phyloP scores from a whole-genome alignment of 306 rosid species.

The Trifolium subterraneum region DNA sequence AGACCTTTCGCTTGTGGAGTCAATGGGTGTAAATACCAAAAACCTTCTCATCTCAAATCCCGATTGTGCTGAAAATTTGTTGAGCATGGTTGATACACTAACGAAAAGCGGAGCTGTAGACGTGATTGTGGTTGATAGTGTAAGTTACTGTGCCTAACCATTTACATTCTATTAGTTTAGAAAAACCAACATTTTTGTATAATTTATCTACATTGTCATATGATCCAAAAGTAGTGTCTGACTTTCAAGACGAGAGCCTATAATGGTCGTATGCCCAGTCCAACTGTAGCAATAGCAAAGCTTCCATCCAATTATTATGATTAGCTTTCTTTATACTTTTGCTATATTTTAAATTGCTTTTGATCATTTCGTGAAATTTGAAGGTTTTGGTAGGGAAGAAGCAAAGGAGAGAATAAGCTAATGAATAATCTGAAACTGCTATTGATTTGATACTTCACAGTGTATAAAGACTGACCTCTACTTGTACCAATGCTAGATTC shows the following conservation, averaged over 20 bases:
- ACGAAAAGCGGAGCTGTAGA: slow-evolving; percentile 84
- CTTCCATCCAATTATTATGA: neutral
- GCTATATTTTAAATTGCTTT: neutral
- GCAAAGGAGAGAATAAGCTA: neutral
- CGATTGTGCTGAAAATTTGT: slow-evolving; percentile 77
- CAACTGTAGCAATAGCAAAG: neutral
- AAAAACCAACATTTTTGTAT: slow-evolving; percentile 24
- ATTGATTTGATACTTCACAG: neutral
- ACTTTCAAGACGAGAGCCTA: slow-evolving; percentile 16
- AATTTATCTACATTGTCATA: neutral
- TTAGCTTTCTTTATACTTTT: slow-evolving; percentile 3
- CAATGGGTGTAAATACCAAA: slow-evolving; percentile 77
- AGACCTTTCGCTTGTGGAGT: slow-evolving; percentile 77
- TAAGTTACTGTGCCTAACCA: slow-evolving; percentile 47
- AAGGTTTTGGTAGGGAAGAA: neutral
- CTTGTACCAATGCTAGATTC: neutral
- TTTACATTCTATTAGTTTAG: slow-evolving; percentile 11
- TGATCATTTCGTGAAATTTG: neutral
- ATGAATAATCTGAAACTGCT: slow-evolving; percentile 8
- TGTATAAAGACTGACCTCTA: neutral
- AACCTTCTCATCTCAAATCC: slow-evolving; percentile 80
- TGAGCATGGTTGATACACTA: slow-evolving; percentile 74
- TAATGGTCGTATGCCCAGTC: neutral
- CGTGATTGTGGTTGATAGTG: slow-evolving; percentile 92
- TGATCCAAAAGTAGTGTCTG: slow-evolving; percentile 18